Evolutionary conservation across 2,329 filamentous ascomycete species (phyloP).

Genomic region (Seiridium unicorne): DNA sequence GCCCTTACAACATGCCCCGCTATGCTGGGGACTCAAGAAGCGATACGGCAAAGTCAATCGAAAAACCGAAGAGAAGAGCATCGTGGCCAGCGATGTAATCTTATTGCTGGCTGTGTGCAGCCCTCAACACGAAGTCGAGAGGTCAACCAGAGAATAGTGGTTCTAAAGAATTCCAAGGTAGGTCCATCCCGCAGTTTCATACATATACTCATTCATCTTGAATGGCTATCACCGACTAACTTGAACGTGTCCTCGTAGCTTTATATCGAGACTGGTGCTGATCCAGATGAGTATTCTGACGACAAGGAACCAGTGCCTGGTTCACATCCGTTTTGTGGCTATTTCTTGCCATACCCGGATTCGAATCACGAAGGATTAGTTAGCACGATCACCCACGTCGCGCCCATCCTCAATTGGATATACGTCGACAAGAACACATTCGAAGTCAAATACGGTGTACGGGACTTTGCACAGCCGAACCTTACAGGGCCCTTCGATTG

Average conservation of each 20-base stretch:
- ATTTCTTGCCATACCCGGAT: constrained; percentile 58
- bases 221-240: background rate
- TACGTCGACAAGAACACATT: constrained; percentile 44
- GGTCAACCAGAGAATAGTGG: constrained; percentile 41
- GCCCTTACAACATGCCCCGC: constrained; percentile 40
- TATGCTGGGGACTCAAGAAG: constrained; percentile 45
- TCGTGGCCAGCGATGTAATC: constrained; percentile 45
- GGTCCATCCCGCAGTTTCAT: background rate
- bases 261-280: constrained; percentile 42
- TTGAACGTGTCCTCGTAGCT: constrained; percentile 24
- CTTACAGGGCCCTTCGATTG: constrained; percentile 50
- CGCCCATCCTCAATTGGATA: constrained; percentile 51
- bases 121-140: constrained; percentile 40
- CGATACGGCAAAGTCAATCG: constrained; percentile 46
- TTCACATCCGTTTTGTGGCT: constrained; percentile 54
- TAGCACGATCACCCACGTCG: constrained; percentile 45
- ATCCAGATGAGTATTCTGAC: constrained; percentile 21
- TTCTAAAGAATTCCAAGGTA: constrained; percentile 43
- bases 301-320: constrained; percentile 22
- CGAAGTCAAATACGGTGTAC: constrained; percentile 44
- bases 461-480: constrained; percentile 38
- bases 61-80: constrained; percentile 49
- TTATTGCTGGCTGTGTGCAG: constrained; percentile 43
- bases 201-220: background rate
- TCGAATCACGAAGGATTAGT: constrained; percentile 43